These are phyloP conservation scores for Lactarius indigo DNA, from an alignment of 768 basidiomycete genomes.

Conservation along the genomic window DNA sequence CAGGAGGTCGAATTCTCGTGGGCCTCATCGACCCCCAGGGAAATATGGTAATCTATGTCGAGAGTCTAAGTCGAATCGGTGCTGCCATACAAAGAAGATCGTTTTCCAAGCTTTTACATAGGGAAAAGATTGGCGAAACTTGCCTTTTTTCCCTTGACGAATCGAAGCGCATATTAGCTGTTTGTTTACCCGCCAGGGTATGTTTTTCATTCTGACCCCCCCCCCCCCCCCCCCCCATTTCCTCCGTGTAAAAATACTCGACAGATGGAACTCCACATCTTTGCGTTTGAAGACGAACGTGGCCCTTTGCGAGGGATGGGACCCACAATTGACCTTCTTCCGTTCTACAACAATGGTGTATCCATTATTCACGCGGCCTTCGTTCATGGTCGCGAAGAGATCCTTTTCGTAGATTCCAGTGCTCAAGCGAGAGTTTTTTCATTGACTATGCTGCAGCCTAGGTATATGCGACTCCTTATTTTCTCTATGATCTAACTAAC, in stretches of 20 bases:
- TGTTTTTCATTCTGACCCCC: background rate
- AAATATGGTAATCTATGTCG: slow-evolving; percentile 17
- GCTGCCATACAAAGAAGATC: slow-evolving; percentile 1
- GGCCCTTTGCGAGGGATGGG: slow-evolving; percentile 41
- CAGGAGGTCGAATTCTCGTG: slow-evolving; percentile 16
- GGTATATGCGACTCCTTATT: slow-evolving; percentile 33
- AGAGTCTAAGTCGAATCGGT: slow-evolving; percentile 9
- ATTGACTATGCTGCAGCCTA: slow-evolving; percentile 47
- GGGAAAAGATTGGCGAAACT: slow-evolving; percentile 46
- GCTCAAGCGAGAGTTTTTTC: slow-evolving; percentile 50
- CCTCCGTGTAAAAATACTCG: background rate
- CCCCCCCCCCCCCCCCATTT: no score
- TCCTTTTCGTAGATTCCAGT: slow-evolving; percentile 46
- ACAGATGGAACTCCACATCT: slow-evolving; percentile 42
- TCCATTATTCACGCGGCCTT: slow-evolving; percentile 41
- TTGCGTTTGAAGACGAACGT: slow-evolving; percentile 45
- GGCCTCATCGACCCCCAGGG: slow-evolving; percentile 6
- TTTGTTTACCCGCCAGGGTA: slow-evolving; percentile 45
- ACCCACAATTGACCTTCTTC: slow-evolving; percentile 38
- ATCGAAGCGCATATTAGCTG: slow-evolving; percentile 44
- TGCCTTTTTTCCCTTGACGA: slow-evolving; percentile 52
- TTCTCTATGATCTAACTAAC: background rate
- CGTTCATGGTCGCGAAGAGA: slow-evolving; percentile 49
- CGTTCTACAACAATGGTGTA: slow-evolving; percentile 39
- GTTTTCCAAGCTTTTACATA: slow-evolving; percentile 32